Evolutionary conservation across 2,329 filamentous ascomycete species (phyloP), one percentile per base, ranked within the genome.

Genomic region (Mycosphaerella arachidis): DNA sequence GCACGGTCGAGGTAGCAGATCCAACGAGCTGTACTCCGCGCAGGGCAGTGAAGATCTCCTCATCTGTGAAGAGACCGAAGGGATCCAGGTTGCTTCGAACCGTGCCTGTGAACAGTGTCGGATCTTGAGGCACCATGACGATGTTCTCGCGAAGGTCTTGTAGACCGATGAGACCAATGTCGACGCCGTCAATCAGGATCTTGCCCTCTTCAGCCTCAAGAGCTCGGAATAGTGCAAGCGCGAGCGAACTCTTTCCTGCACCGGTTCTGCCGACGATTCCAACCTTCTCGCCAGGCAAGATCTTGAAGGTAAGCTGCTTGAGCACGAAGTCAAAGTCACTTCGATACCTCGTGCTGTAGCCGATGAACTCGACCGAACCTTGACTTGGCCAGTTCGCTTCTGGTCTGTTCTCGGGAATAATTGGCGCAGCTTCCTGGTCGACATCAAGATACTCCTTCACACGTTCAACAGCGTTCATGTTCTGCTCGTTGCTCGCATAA

Each of bases 391-490:
- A 99, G 71, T 90, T 86, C 4, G 82, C 76, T 0, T 88, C 82
- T 6, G 94, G 94, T 30, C 91, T 84, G 65, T 86, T 90, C 60
- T 93, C 86, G 57, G 91, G 86, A 45, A 96, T 84, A 45, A 96
- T 80, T 1, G 90, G 82, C 0, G 84, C 80, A 1, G 94, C 92
- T 77, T 99, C 94, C 74, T 97, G 93, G 68, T 97, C 93, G 0
- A 99, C 90, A 48, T 97, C 91, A 37, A 97, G 84, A 72, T 97
- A 99, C 73, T 99, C 94, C 78, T 96, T 95, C 72, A 99, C 88
- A 71, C 94, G 90, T 77, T 99, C 94, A 53, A 97, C 92, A 2
- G 93, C 93, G 77, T 99, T 99, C 94, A 99, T 97, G 77, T 97
- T 97, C 76, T 99, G 94, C 77, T 99, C 94, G 70, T 97, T 97